Evolutionary conservation across 768 basidiomycete species (phyloP).

Genomic region (Termitomyces sp.): DNA sequence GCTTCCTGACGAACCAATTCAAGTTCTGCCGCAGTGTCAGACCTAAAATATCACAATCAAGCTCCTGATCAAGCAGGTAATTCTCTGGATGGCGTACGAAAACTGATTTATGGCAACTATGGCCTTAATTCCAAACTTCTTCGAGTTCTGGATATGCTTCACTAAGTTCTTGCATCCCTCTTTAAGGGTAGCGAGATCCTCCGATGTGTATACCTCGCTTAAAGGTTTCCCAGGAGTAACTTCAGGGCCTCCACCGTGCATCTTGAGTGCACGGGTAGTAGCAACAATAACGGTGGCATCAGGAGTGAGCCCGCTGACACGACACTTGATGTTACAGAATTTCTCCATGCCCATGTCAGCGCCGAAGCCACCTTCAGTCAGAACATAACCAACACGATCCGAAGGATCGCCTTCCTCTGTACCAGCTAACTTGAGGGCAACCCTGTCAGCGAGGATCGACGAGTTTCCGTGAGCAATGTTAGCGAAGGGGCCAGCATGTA

Average conservation of each 20-base stretch:
- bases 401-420: slow-evolving; percentile 85
- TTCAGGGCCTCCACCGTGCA: slow-evolving; percentile 98
- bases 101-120: slow-evolving; percentile 96
- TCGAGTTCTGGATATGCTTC: slow-evolving; percentile 91
- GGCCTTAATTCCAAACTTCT: slow-evolving; percentile 95
- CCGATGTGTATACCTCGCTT: slow-evolving; percentile 89
- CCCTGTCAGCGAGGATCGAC: slow-evolving; percentile 94
- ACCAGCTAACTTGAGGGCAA: slow-evolving; percentile 95
- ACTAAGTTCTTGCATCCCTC: slow-evolving; percentile 91
- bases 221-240: slow-evolving; percentile 94
- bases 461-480: slow-evolving; percentile 99
- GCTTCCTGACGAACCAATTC: slow-evolving; percentile 77
- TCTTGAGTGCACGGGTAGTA: slow-evolving; percentile 95
- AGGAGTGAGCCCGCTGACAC: slow-evolving; percentile 86
- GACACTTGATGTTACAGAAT: slow-evolving; percentile 99
- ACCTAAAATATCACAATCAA: slow-evolving; percentile 35
- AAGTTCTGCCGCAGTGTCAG: slow-evolving; percentile 88
- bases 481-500: slow-evolving; percentile 97
- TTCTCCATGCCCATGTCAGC: slow-evolving; percentile 99
- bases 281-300: slow-evolving; percentile 96
- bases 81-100: slow-evolving; percentile 50
- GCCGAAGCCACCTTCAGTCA: slow-evolving; percentile 98
- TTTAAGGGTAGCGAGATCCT: slow-evolving; percentile 83
- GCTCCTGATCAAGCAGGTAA: background rate
- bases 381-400: slow-evolving; percentile 85